Percentiles rank a stretch among this genome's conserved stretches.
phyloP scores from a whole-genome alignment of 2,329 filamentous ascomycete species.

The Coleophoma eucalyptorum region DNA sequence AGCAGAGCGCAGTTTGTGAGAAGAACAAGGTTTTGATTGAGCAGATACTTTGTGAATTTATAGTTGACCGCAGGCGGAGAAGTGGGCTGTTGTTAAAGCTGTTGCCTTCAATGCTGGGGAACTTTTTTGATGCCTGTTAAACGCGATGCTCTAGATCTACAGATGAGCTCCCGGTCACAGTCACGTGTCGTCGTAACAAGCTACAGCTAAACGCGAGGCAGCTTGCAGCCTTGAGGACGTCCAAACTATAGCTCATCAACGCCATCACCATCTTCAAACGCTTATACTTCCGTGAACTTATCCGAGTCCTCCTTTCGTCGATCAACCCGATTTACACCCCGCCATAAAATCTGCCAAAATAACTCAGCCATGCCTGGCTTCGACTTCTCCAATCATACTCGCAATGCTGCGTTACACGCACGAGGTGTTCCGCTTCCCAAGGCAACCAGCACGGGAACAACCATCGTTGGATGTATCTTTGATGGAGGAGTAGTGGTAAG shows the following conservation, averaged over 20 bases:
- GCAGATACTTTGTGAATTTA: no score
- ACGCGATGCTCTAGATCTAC: background rate
- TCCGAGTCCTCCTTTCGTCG: background rate
- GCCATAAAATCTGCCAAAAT: background rate
- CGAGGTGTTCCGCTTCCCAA: constrained; percentile 92
- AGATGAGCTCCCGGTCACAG: background rate
- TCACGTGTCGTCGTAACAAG: background rate
- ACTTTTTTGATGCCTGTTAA: background rate
- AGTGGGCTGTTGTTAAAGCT: background rate
- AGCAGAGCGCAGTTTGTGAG: no score
- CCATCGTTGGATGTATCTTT: constrained; percentile 95
- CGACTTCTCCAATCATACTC: constrained; percentile 99
- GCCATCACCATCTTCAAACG: background rate
- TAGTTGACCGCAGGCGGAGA: background rate
- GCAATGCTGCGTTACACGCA: constrained; percentile 93
- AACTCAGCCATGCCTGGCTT: constrained; percentile 77
- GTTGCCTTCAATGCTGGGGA: background rate
- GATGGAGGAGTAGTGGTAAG: constrained; percentile 92
- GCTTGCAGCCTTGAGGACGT: background rate
- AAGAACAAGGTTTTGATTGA: no score
- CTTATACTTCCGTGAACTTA: background rate
- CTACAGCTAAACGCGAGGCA: no score
- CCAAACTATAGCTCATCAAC: background rate
- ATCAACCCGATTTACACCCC: background rate
- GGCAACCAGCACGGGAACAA: constrained; percentile 97